Evolutionary conservation across 768 basidiomycete genomes (phyloP).

Genomic region (Boletellus sp.): DNA sequence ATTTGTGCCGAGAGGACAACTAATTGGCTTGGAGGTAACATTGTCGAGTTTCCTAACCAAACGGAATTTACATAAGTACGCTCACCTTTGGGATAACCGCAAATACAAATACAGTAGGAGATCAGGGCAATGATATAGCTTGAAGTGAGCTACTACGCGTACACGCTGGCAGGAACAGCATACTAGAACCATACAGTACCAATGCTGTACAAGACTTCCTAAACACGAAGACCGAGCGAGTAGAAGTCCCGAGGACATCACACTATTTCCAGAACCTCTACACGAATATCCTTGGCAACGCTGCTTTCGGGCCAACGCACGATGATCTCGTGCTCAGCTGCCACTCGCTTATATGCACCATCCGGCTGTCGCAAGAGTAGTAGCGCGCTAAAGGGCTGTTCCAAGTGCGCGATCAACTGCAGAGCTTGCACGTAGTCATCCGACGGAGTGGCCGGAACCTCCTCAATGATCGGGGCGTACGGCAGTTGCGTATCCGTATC

Average conservation of each 20-base stretch:
- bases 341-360: conserved; percentile 3
- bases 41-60: too few species aligned
- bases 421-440: conserved; percentile 1
- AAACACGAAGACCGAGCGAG: too few species aligned
- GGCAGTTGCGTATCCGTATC: background rate
- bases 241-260: background rate
- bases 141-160: too few species aligned
- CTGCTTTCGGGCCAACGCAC: background rate
- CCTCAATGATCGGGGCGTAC: background rate
- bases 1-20: too few species aligned
- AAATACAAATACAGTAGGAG: too few species aligned
- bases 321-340: conserved; percentile 3
- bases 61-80: too few species aligned
- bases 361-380: conserved; percentile 1
- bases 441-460: background rate
- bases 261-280: conserved; percentile 2
- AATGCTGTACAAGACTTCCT: too few species aligned
- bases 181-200: too few species aligned
- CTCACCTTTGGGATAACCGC: too few species aligned
- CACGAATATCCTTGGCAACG: background rate
- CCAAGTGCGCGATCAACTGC: conserved; percentile 3
- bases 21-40: too few species aligned
- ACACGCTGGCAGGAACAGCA: too few species aligned
- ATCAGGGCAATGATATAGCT: too few species aligned
- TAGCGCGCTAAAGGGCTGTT: conserved; percentile 3